Conservation (phyloP, 768 basidiomycete species). For the Tephrocybe rancida region DNA sequence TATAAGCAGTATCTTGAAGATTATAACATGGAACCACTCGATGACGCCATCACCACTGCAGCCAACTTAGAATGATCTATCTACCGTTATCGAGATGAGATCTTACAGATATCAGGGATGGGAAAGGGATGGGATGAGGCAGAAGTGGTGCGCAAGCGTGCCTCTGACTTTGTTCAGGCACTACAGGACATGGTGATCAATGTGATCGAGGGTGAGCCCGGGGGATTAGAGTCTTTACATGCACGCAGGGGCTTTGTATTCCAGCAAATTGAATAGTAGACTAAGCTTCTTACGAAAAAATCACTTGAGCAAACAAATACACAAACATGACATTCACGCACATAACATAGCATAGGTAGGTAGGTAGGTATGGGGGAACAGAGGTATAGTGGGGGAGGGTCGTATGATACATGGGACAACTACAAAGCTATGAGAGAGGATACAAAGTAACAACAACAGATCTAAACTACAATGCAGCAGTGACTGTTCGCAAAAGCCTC, state of each 20-base stretch:
- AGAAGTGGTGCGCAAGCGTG: neutral
- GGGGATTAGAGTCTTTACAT: no score
- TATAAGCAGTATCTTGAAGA: neutral
- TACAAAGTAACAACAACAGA: neutral
- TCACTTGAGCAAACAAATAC: neutral
- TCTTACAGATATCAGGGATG: neutral
- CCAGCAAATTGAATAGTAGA: no score
- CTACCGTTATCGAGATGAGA: neutral
- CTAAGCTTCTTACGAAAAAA: no score
- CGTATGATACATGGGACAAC: neutral
- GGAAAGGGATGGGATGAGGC: neutral
- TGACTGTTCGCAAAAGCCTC: neutral
- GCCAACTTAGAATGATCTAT: neutral
- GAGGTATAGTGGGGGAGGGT: neutral
- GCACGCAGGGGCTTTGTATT: no score
- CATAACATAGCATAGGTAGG: neutral
- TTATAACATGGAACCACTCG: neutral
- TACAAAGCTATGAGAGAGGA: constrained; percentile 1
- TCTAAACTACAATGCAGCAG: neutral
- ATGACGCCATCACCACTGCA: neutral
- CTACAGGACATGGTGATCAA: neutral
- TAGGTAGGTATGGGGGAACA: neutral
- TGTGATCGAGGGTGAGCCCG: neutral
- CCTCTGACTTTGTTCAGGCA: neutral
- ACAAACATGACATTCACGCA: neutral